These are phyloP conservation scores for Diutina rugosa DNA, from an alignment of 1,139 yeast genomes.

Conservation along the genomic window DNA sequence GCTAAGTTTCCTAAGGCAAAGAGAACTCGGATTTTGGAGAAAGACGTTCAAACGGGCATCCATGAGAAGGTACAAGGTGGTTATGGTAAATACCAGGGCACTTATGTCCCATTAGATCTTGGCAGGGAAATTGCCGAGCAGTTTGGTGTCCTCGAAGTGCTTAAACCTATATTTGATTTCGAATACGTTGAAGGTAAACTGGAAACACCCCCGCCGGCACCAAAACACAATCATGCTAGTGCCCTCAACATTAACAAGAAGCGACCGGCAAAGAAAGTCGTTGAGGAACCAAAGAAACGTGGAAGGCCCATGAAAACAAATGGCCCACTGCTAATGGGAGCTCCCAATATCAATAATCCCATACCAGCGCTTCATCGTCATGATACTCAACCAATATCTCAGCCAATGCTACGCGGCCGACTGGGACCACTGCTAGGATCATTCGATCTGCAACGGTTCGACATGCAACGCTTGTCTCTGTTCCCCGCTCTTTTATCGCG, in stretches of 20 bases:
- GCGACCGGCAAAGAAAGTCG: conserved; percentile 11
- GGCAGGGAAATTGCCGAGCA: conserved; percentile 30
- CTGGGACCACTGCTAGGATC: neutral
- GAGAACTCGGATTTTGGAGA: conserved; percentile 73
- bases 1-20: conserved; percentile 82
- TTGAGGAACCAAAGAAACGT: conserved; percentile 22
- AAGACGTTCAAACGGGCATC: conserved; percentile 72
- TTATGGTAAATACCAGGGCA: conserved; percentile 89
- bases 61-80: conserved; percentile 96
- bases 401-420: neutral
- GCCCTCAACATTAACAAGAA: conserved; percentile 26
- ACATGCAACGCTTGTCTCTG: neutral
- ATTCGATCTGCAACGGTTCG: neutral
- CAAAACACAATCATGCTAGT: conserved; percentile 68
- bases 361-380: neutral
- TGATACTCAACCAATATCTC: neutral
- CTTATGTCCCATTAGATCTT: conserved; percentile 72
- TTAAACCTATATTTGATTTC: conserved; percentile 60
- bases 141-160: conserved; percentile 57
- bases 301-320: conserved; percentile 28
- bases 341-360: neutral
- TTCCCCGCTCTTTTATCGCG: conserved; percentile 7
- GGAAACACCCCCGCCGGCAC: conserved; percentile 70
- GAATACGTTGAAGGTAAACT: conserved; percentile 41
- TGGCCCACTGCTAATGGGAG: neutral